Evolutionary conservation across 1,284 basidiomycete species (phyloP), one percentile per base, ranked within the genome.

Genomic region (Naganishia sp.): DNA sequence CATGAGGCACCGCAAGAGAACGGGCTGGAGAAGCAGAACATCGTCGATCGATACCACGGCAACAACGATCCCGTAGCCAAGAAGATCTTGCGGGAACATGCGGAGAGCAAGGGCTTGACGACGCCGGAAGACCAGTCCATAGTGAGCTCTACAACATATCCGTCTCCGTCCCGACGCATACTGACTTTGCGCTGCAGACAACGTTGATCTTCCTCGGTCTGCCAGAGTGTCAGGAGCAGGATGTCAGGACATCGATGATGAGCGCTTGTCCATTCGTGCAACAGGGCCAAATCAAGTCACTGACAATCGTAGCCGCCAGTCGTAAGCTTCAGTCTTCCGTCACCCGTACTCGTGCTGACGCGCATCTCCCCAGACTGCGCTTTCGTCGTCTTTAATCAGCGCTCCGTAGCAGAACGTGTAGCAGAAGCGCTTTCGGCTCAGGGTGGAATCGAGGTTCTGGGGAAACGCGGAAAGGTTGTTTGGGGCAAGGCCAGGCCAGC

Each of bases 41-140:
- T 97, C 63, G 87, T 90, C 75, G 94, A 97, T 80, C 84, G 94
- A 66, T 97, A 93, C 78, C 88, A 96, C 77, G 94, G 94, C 9
- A 83, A 83, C 31, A 90, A 91, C 71, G 93, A 98, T 74, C 90
- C 93, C 6, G 92, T 96, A 0, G 95, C 94, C 5, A 86, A 85
- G 67, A 94, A 92, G 79, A 94, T 98, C 50, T 76, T 97, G 75
- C 79, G 84, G 2, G 83, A 81, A 21, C 85, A 90, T 77, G 91
- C 92, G 0, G 86, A 88, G 54, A 83, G 78, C 18, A 86, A 90
- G 75, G 94, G 94, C 0, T 82, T 99, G 49, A 87, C 88, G 63
- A 88, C 94, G 42, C 96, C 96, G 46, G 91, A 93, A 72, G 95
- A 99, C 78, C 77, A 84, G 68, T 84, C 85, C 3, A 87, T 99